Base-by-base conservation (phyloP, 2,329 filamentous ascomycete genomes). In the Fusarium secorum region DNA sequence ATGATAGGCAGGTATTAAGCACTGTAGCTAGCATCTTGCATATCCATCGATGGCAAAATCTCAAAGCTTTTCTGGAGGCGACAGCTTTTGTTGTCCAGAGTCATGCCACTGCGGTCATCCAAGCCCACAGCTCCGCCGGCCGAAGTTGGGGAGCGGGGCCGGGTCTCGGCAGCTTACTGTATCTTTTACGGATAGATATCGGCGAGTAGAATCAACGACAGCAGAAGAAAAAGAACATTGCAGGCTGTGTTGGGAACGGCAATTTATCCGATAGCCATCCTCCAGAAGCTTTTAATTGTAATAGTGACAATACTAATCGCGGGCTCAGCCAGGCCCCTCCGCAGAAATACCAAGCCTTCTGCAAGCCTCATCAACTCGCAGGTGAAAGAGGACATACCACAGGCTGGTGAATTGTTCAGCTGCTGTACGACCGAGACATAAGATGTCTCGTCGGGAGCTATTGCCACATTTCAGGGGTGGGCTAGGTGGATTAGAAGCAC, bases 391-490 rank as follows among this genome's bases (percentile, higher is more conserved):
- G 28, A 46, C 15, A 52, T 39, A 32, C 11, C 17, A 39, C 39
- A 67, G 39, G 66, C 54, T 68, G 41, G 33, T 41, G 54, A 56
- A 61, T n/a, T 33, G 38, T 56, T 35, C 57, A 67, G 62, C 67
- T 70, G 61, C 33, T 57, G 57, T 64, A 53, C 33, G 42, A 70
- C 66, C 36, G 32, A 61, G 38, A 65, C 63, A 62, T 32, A 32
- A 41, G 45, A 35, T 57, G 33, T 60, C 44, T 55, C 17, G 55
- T 38, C 62, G 46, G 53, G 53, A 49, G 36, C 42, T 42, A 61
- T 74, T 64, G 73, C 73, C 73, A 74, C 73, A 53, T 48, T 49
- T 67, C 64, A 67, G 58, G 60, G 66, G 66, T 60, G 64, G 55
- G 48, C 49, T 61, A 44, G 66, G 66, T 60, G 64, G 55, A 45